These are phyloP conservation scores for Tieghemiomyces parasiticus DNA, from an alignment of 192 early-diverging fungal species.

Conservation along the genomic window DNA sequence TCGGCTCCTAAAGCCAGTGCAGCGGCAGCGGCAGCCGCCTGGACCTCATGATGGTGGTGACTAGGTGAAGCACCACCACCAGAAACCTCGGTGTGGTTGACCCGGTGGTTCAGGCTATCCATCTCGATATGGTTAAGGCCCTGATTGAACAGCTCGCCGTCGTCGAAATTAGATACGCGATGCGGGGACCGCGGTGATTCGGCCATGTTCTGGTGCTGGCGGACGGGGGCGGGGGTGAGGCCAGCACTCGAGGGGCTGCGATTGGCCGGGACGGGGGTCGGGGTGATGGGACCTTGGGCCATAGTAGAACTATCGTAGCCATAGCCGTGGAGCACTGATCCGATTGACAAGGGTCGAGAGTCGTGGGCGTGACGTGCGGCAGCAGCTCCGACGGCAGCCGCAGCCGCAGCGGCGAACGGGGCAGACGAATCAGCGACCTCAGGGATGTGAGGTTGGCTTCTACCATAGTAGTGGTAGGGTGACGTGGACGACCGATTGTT, in stretches of 20 bases:
- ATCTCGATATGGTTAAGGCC: background rate
- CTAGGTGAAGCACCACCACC: too few species aligned
- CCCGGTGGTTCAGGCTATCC: background rate
- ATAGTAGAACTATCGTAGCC: too few species aligned
- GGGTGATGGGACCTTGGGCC: too few species aligned
- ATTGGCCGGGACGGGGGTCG: too few species aligned
- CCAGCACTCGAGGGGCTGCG: too few species aligned
- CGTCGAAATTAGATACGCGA: conserved; percentile 1
- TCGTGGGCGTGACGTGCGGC: background rate
- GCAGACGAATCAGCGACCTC: conserved; percentile 1
- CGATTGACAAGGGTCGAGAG: conserved; percentile 2
- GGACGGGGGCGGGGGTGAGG: conserved; percentile 1
- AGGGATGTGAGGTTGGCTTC: background rate
- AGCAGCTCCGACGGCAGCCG: conserved; percentile 12
- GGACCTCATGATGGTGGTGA: background rate
- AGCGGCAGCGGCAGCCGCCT: background rate
- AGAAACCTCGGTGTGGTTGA: too few species aligned
- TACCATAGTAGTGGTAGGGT: conserved; percentile 5
- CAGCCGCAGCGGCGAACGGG: conserved; percentile 3
- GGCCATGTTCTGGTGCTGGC: background rate
- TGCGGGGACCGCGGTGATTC: background rate
- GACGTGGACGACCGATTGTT: background rate
- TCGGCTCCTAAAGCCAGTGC: too few species aligned
- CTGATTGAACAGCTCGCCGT: conserved; percentile 8
- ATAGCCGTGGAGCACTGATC: background rate